phyloP scores from a whole-genome alignment of 202 grass and related monocot genomes.

The Hordeum pubiflorum region DNA sequence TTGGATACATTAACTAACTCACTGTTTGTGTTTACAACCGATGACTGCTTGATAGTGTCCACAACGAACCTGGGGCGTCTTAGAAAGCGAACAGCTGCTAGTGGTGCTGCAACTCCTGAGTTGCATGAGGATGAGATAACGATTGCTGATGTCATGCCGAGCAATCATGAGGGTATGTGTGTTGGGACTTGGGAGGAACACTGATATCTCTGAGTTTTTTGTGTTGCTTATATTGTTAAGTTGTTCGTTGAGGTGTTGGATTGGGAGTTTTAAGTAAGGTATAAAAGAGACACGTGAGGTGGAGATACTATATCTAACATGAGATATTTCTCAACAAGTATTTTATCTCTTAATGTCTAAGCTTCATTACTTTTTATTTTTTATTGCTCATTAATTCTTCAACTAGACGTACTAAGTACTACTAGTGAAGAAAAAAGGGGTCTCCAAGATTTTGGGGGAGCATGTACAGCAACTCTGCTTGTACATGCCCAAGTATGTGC shows the following conservation, averaged over 20 bases:
- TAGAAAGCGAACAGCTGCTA: neutral
- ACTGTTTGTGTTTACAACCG: neutral
- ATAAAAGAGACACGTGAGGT: neutral
- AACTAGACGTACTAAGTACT: neutral
- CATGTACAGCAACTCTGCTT: neutral
- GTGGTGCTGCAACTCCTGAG: neutral
- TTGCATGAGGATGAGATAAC: neutral
- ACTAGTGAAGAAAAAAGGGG: neutral
- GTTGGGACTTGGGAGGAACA: neutral
- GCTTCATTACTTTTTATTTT: neutral
- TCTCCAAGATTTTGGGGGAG: neutral
- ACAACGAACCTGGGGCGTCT: neutral
- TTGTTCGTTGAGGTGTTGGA: neutral
- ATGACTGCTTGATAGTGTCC: neutral
- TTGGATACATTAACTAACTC: neutral
- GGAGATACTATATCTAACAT: neutral
- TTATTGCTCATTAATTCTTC: neutral
- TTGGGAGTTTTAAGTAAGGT: neutral
- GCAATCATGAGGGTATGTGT: constrained; percentile 11
- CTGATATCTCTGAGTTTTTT: neutral
- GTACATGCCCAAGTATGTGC: neutral
- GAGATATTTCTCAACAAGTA: neutral
- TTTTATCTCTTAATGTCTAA: neutral
- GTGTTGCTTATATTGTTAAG: neutral
- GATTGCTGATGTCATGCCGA: neutral